These are phyloP conservation scores for Stevia rebaudiana DNA, from an alignment of 140 eudicot genomes.

Conservation along the genomic window DNA sequence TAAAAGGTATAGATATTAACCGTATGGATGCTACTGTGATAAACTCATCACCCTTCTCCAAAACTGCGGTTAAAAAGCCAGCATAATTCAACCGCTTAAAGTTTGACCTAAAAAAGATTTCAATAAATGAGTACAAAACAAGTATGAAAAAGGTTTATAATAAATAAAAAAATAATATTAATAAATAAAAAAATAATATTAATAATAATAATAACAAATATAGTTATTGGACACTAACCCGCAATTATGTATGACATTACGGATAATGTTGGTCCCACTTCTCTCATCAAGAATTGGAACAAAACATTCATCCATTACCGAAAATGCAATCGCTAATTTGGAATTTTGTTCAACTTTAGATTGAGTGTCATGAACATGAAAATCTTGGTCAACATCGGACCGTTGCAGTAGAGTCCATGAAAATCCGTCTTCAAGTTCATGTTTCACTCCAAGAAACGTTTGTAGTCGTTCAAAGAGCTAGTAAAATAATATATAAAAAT, in stretches of 20 bases:
- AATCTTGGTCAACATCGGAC: constrained; percentile 40
- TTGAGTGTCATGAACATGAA: constrained; percentile 16
- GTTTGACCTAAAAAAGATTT: constrained; percentile 59
- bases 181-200: neutral
- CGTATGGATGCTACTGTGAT: constrained; percentile 79
- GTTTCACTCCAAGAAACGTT: constrained; percentile 55
- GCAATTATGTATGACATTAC: constrained; percentile 59
- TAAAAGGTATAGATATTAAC: constrained; percentile 23
- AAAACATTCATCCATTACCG: constrained; percentile 90
- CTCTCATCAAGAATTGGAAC: constrained; percentile 70
- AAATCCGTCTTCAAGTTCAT: constrained; percentile 71
- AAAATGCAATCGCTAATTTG: constrained; percentile 77
- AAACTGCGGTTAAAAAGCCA: constrained; percentile 58
- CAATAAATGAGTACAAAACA: neutral
- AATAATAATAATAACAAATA: neutral
- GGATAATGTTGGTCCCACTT: constrained; percentile 62
- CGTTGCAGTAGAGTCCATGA: constrained; percentile 70
- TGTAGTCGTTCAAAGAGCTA: constrained; percentile 61
- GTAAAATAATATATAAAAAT: constrained; percentile 10
- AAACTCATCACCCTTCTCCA: constrained; percentile 77
- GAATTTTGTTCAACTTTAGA: constrained; percentile 55
- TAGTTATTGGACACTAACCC: constrained; percentile 51
- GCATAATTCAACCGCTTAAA: constrained; percentile 59
- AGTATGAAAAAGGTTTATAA: neutral
- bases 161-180: neutral